Evolutionary conservation across 176 grass and related monocot genomes (phyloP), one percentile per base, ranked within the genome.

Genomic region (Oryza meridionalis): DNA sequence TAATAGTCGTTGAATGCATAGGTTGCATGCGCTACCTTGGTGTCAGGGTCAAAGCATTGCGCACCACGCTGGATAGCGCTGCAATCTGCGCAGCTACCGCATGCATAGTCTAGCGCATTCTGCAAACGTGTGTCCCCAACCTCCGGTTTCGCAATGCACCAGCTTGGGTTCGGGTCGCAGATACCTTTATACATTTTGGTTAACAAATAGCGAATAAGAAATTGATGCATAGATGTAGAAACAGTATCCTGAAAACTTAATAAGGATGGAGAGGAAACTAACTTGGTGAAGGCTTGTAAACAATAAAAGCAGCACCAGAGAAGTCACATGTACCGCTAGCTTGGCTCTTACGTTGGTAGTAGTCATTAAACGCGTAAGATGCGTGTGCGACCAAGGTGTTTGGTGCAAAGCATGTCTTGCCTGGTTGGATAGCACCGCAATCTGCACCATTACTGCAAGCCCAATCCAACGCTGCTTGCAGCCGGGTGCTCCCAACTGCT

Each of bases 361-460:
- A 92, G 81, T 72, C 65, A 13, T 92, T 78, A 84, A 92, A 81
- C 0, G 90, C 90, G 21, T 89, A 76, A 0, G 91, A 80, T 2
- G 94, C 91, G 24, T 96, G 94, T 0, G 91, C 81, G 10, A 77
- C 63, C 22, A 81, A 42, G 38, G 88, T 93, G 86, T 96, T 67
- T 1, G 94, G 94, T 7, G 86, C 22, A 59, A 22, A 96, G 86
- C 94, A 96, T 0, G 67, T 9, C 0, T 66, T 55, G 1, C 86
- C 82, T 0, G 74, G 84, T 78, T 93, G 94, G 63, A 91, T 97
- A 55, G 74, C 37, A 31, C 77, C 73, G 78, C 94, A 96, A 69
- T 96, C 91, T 1, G 94, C 94, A 14, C 86, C 91, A 6, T 97
- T 51, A 13, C 88, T 63, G 25, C 94, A 96, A 0, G 91, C 94